Conservation (phyloP, 1,284 basidiomycete genomes). For the Rugosomyces carneus region DNA sequence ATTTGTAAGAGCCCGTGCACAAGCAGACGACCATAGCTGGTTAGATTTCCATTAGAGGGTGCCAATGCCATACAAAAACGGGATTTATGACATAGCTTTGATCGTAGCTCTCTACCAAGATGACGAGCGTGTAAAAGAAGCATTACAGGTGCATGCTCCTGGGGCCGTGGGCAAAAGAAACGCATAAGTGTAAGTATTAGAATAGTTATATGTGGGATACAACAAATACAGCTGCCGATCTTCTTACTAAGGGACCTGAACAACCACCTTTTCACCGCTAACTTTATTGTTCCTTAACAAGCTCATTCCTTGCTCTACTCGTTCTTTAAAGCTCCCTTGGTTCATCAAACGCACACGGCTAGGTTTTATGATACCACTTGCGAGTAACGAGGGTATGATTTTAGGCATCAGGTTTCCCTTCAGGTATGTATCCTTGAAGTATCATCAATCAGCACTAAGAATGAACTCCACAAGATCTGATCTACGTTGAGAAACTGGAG, state of each 20-base stretch:
- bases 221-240: too few relatives aligned
- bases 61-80: too few relatives aligned
- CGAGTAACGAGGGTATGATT: conserved; percentile 38
- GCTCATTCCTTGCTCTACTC: conserved; percentile 33
- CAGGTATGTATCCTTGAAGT: conserved; percentile 32
- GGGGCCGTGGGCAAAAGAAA: too few relatives aligned
- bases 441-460: neutral
- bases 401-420: conserved; percentile 38
- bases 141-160: too few relatives aligned
- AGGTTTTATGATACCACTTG: conserved; percentile 32
- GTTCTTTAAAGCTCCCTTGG: conserved; percentile 34
- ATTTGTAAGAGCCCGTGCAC: conserved; percentile 5
- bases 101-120: too few relatives aligned
- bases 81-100: too few relatives aligned
- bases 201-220: too few relatives aligned
- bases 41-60: too few relatives aligned
- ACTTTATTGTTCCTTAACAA: conserved; percentile 40
- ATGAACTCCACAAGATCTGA: too few relatives aligned
- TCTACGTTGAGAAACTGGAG: conserved; percentile 34
- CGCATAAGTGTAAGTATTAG: too few relatives aligned
- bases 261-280: conserved; percentile 43
- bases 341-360: conserved; percentile 37
- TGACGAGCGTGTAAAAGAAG: too few relatives aligned
- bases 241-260: conserved; percentile 27
- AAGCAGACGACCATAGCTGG: conserved; percentile 33